These are phyloP conservation scores for Saccharomycopsis fibuligera DNA, from an alignment of 805 yeast species.

Conservation along the genomic window DNA sequence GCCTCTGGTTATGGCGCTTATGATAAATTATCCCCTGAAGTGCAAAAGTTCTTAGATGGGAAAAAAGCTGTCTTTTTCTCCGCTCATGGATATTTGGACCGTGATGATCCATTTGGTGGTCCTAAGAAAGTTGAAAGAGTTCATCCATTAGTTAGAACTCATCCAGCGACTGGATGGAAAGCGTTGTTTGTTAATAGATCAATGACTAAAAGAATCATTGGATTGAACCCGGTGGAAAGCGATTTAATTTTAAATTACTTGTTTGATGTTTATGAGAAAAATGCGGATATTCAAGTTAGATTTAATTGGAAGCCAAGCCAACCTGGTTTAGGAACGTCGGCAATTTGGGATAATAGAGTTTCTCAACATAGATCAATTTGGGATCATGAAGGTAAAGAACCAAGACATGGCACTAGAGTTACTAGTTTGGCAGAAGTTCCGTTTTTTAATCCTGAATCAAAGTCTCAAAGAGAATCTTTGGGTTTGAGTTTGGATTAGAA, in stretches of 20 bases:
- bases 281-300: conserved; percentile 49
- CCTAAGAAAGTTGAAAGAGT: conserved; percentile 46
- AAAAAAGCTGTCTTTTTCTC: conserved; percentile 36
- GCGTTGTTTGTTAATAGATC: conserved; percentile 47
- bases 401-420: conserved; percentile 47
- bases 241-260: conserved; percentile 42
- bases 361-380: conserved; percentile 37
- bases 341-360: conserved; percentile 56
- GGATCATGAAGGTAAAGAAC: conserved; percentile 40
- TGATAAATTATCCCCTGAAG: conserved; percentile 44
- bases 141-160: conserved; percentile 58
- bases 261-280: conserved; percentile 40
- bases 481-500: conserved; percentile 26
- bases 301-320: conserved; percentile 44
- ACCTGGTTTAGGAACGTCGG: conserved; percentile 42
- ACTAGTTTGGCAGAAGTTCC: conserved; percentile 51
- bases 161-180: conserved; percentile 62
- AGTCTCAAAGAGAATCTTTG: conserved; percentile 47
- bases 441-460: conserved; percentile 41
- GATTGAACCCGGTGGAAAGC: conserved; percentile 46
- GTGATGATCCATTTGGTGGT: conserved; percentile 41
- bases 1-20: conserved; percentile 49
- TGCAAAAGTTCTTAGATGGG: conserved; percentile 41
- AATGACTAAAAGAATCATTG: conserved; percentile 46
- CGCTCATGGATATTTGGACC: conserved; percentile 38